Evolutionary conservation across 805 yeast genomes (phyloP), one percentile per base, ranked within the genome.

Genomic region (Yarrowia sp.): DNA sequence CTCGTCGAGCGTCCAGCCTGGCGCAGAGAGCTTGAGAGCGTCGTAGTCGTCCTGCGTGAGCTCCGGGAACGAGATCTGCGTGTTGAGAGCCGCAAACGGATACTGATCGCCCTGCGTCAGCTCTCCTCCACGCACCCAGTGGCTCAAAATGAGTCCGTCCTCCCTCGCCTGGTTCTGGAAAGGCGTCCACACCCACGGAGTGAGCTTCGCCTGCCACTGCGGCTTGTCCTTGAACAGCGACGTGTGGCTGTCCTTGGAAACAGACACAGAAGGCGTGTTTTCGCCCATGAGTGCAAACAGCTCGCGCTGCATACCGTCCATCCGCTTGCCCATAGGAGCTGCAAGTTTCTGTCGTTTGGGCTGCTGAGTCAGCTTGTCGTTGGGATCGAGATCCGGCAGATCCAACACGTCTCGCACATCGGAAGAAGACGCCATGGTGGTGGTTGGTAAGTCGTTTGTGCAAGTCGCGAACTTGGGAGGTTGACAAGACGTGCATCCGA

Each of bases 201-300:
- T 81, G 0, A 90, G 87, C 64, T 84, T 86, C 18, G 81, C 78
- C 42, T 76, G 76, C 67, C 83, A 78, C 63, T 83, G 83, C 59
- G 89, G 78, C 66, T 84, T 81, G 63, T 85, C 89, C 65, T 86
- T 87, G 69, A 85, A 85, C 7, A 55, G 29, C 19, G 61, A 38
- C 35, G 61, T 38, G 27, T 39, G 46, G 9, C 22, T 12, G 33
- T 55, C 61, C 65, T 83, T 80, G 59, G 72, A 75, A n/a, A 81
- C 81, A n/a, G 80, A 81, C 7, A 81, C 82, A 0, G 98, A 92
- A 0, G 99, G 97, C 1, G 96, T 84, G 72, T 90, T 90, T 38
- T 94, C 92, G 5, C 99, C 99, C 39, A 94, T 77, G 60, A 96
- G 79, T 66, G 87, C 88, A 73, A 87, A 92, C 61, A 94, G 77